Percentiles rank a stretch among this genome's conserved stretches.
Evolutionary conservation across 2,329 filamentous ascomycete species (phyloP).

Genomic region (Neoascochyta sp.): DNA sequence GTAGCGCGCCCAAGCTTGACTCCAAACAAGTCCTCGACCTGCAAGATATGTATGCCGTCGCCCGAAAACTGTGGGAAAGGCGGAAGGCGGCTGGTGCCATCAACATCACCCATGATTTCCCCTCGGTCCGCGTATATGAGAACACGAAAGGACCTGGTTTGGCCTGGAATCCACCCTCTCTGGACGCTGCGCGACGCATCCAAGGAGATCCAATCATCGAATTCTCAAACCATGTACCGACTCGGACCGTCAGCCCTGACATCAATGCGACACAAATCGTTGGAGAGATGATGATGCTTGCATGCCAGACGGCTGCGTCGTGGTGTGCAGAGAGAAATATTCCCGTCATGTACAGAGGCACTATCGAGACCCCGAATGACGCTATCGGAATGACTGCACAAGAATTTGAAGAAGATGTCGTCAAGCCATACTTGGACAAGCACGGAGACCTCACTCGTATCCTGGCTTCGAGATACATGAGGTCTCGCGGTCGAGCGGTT

Average conservation of each 20-base stretch:
- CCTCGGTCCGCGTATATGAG: conserved; percentile 39
- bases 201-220: conserved; percentile 47
- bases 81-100: conserved; percentile 41
- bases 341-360: conserved; percentile 50
- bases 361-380: conserved; percentile 17
- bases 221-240: conserved; percentile 8
- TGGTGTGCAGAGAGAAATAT: conserved; percentile 54
- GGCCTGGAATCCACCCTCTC: conserved; percentile 41
- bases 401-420: conserved; percentile 30
- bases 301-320: conserved; percentile 47
- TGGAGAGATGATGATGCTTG: conserved; percentile 53
- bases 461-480: conserved; percentile 43
- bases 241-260: conserved; percentile 8
- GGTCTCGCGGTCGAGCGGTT: conserved; percentile 41
- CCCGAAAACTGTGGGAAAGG: conserved; percentile 26
- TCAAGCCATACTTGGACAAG: conserved; percentile 38
- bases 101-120: conserved; percentile 25
- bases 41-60: conserved; percentile 34
- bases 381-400: conserved; percentile 9
- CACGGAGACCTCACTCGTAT: conserved; percentile 33
- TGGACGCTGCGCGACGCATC: conserved; percentile 35
- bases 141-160: conserved; percentile 28
- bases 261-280: conserved; percentile 30
- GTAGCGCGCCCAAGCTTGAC: conserved; percentile 12
- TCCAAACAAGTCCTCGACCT: conserved; percentile 32